Percentiles rank a stretch among this genome's conserved stretches.
These are phyloP conservation scores for Echeveria elegans DNA, from an alignment of 164 flowering plant species.

Conservation along the genomic window DNA sequence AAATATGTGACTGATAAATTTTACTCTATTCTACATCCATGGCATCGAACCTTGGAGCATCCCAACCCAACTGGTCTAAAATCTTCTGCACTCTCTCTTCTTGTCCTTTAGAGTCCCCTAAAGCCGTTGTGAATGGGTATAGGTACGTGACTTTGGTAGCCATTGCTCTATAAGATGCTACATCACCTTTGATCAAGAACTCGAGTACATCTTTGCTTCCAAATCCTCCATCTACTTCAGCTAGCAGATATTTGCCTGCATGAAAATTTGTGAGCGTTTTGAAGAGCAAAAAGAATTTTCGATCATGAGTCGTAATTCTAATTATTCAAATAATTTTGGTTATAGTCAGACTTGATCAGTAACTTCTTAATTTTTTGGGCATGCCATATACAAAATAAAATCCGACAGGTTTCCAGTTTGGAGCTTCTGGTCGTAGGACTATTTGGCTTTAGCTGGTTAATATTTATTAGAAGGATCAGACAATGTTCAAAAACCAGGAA, in stretches of 20 bases:
- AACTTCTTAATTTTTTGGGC: neutral
- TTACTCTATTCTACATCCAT: conserved; percentile 29
- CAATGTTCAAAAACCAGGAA: neutral
- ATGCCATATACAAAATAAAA: neutral
- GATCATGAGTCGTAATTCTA: neutral
- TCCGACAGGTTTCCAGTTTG: neutral
- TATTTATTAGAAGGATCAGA: neutral
- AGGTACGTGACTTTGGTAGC: conserved; percentile 79
- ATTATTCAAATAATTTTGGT: neutral
- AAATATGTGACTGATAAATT: neutral
- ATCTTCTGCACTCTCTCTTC: conserved; percentile 75
- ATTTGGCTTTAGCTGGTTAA: too few species aligned
- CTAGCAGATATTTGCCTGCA: conserved; percentile 69
- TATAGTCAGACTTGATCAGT: neutral
- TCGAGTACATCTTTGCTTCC: conserved; percentile 68
- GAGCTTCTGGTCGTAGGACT: too few species aligned
- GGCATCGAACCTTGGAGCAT: conserved; percentile 66
- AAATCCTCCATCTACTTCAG: conserved; percentile 81
- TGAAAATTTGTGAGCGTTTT: neutral
- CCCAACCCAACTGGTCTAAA: conserved; percentile 65
- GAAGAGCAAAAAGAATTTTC: neutral
- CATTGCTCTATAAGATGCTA: conserved; percentile 64
- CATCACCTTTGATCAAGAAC: conserved; percentile 81
- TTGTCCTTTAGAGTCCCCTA: conserved; percentile 89
- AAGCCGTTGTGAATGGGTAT: conserved; percentile 89